Base-by-base conservation (phyloP, 1,284 basidiomycete genomes). In the Coniferiporia sulphurascens region DNA sequence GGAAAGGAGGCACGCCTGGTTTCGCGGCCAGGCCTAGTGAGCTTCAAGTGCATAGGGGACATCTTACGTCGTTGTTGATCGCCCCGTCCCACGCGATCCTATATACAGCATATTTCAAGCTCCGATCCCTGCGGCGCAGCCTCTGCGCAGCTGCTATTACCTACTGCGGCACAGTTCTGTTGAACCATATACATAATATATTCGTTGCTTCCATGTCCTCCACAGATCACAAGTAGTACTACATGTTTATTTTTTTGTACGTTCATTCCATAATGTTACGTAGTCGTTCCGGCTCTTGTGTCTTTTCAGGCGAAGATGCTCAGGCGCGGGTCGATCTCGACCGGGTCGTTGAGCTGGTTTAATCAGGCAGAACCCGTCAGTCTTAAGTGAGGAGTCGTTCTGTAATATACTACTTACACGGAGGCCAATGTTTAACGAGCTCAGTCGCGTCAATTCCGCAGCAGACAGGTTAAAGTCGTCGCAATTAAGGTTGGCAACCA, bases 341-440 rank as follows among this genome's bases (percentile, higher is more conserved):
- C 77, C 9, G 89, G 88, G 70, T 91, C 75, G 72, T 91, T 91
- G 70, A 91, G 74, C 83, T 87, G 19, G 17, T 41, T 48, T 48
- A 35, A 44, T 32, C 8, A 32, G 10, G 43, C 49, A 19, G 50
- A 48, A 62, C 52, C 56, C 54, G 49, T 55, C 60, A 56, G 46
- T 60, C 13, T 49, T 13, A 21, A 44, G 4, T 44, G 53, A n/a
- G 38, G 19, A 48, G 49, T 17, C 49, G 32, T 17, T 35, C 27
- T 41, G 53, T 32, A 45, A 52, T 48, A 15, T 52, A 43, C 45
- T 9, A 68, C 80, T 65, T 65, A 81, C 81, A 71, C 89, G 79
- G 65, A 87, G 72, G 68, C 83, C 78, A 57, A 76, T 75, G 74
- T 93, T 88, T 67, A 93, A 74, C 2, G 71, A 69, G 63, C 76